These are phyloP conservation scores for Paramecium sexaurelia DNA, from an alignment of 73 alveolate genomes.

Conservation along the genomic window DNA sequence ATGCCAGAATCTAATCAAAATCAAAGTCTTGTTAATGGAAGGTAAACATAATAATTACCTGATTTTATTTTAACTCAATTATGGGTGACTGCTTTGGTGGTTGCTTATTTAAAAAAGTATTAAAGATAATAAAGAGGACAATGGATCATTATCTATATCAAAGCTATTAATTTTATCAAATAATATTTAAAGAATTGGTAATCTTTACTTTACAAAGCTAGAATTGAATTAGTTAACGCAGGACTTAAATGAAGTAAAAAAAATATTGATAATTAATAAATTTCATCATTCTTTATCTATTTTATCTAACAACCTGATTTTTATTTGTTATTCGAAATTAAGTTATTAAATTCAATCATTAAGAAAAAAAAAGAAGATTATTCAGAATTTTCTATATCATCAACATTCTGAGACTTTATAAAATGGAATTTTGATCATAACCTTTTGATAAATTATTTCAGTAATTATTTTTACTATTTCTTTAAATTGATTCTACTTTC, in stretches of 20 bases:
- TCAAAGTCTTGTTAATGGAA: not conserved
- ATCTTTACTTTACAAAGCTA: not conserved
- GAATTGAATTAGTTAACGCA: not conserved
- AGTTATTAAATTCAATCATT: no score
- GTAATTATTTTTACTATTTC: no score
- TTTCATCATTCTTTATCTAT: not conserved
- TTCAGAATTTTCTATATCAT: no score
- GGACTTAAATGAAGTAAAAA: not conserved
- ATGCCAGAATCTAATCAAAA: not conserved
- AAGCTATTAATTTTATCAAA: slow-evolving; percentile 15
- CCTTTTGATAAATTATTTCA: no score
- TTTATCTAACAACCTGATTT: not conserved
- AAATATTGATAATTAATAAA: not conserved
- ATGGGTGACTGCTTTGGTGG: slow-evolving; percentile 8
- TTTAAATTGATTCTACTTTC: no score
- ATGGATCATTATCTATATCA: not conserved
- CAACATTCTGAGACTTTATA: no score
- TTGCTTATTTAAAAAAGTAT: slow-evolving; percentile 12
- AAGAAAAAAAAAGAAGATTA: no score
- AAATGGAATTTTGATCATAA: no score
- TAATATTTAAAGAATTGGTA: slow-evolving; percentile 38
- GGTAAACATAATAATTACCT: slow-evolving; percentile 26
- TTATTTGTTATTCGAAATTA: not conserved
- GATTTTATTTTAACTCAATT: not conserved
- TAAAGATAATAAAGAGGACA: slow-evolving; percentile 1